Evolutionary conservation across 495 filamentous ascomycete species (phyloP), one percentile per base, ranked within the genome.

Genomic region (Platismatia glauca): DNA sequence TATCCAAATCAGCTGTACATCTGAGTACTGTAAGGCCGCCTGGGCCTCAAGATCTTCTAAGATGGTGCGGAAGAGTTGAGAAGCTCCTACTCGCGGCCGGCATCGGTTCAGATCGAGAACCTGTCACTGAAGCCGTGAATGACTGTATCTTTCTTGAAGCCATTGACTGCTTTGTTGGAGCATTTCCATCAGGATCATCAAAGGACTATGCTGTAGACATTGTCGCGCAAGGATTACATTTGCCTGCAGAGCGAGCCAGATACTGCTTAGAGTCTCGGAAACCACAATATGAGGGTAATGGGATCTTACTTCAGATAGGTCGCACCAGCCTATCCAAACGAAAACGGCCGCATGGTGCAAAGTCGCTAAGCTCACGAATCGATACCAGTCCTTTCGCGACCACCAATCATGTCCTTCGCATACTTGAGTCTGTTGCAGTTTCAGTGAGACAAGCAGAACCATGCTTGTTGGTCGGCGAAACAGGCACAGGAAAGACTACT

Each of bases 401-500:
- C 20, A 91, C 88, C n/a, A 81, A 76, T 29, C 86, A 90, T 69
- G 87, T 86, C 0, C 79, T 82, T 57, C 76, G 86, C 59, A 72
- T 89, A 13, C 75, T 97, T 64, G 94, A 99, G 70, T 89, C 93
- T 71, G 86, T 96, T 62, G 86, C 88, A 7, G 85, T 88, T 35
- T 86, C 91, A 2, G 82, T 97, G 18, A 83, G 87, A 61, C 84
- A 91, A 72, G 81, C 84, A 6, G 95, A 99, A 70, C 94, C 95
- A 3, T 82, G 95, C 12, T 75, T 99, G 34, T 83, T 99, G 57
- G 94, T 99, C 43, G 95, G 95, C 65, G 95, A 99, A 75, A 99
- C 95, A 4, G 95, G 95, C 75, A 96, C 94, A 57, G 95, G 95
- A 69, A 99, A 99, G 74, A 99, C 95, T 3, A 92, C 92, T 2